Base-by-base conservation (phyloP, 2,329 filamentous ascomycete species). In the Dryadomyces quercivorus region DNA sequence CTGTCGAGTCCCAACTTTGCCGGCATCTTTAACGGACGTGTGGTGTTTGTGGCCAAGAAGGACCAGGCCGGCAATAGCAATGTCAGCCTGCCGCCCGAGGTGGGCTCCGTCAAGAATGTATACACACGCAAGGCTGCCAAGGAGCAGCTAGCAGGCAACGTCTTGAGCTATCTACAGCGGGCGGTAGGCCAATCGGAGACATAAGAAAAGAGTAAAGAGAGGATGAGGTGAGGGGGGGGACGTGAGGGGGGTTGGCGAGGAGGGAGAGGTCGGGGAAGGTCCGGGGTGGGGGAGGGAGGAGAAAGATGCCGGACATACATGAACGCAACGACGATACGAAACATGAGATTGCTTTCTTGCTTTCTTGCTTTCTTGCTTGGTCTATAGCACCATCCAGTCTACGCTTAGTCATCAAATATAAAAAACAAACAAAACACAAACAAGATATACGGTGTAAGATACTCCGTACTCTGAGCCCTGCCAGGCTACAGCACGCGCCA, bases 401-500 rank as follows among this genome's bases (percentile, higher is more conserved):
- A 8, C 8, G 26, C 26, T 31, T 31, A 31, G 26, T 31, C 26
- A 31, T 31, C 8, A 8, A 8, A 5, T 31, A 5, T 31, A 31
- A 31, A 8, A 31, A 31, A 31, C 26, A 31, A 31, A 31, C 26
- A 31, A 31, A 31, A 8, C 26, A 31, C 4, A 31, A 31, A 31
- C 26, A 8, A 31, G n/a, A 31, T 31, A 31, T 31, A 31, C 26
- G 26, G n/a, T n/a, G n/a, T n/a, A n/a, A n/a, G n/a, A n/a, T n/a
- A n/a, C n/a, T n/a, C 13, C 36, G 13, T 38, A 7, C 13, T 38
- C 13, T 38, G 8, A n/a, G n/a, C n/a, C n/a, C 12, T 42, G 38
- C 16, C 10, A 9, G 42, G 7, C 63, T 58, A 67, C 52, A 68
- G 59, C 16, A 57, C 67, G 59, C 75, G 67, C 75, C 75, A 78